Evolutionary conservation across 306 rosid genomes (phyloP).

Genomic region (Delonix regia): DNA sequence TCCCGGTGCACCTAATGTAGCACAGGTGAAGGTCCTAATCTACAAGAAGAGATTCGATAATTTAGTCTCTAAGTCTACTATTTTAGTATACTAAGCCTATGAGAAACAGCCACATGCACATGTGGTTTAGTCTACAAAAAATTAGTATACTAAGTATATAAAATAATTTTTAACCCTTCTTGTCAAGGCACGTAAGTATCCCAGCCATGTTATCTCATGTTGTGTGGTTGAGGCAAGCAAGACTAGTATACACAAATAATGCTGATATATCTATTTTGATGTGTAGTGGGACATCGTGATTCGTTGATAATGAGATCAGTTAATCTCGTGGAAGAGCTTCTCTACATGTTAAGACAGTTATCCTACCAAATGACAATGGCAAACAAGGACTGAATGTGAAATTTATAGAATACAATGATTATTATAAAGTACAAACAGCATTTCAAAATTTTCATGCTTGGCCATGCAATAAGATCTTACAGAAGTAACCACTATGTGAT

Average conservation of each 20-base stretch:
- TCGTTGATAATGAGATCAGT: not conserved
- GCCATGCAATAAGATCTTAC: conserved; percentile 36
- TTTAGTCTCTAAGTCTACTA: not conserved
- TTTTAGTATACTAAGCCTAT: not conserved
- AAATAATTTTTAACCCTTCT: too few species aligned
- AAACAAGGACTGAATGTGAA: not conserved
- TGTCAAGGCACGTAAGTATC: too few species aligned
- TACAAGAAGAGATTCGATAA: too few species aligned
- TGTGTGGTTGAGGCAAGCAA: not conserved
- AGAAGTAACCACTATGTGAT: conserved; percentile 35
- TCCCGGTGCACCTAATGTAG: not conserved
- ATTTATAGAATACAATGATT: not conserved
- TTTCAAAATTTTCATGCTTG: conserved; percentile 24
- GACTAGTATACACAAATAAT: not conserved
- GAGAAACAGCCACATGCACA: not conserved
- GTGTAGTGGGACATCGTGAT: not conserved
- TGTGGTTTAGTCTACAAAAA: not conserved
- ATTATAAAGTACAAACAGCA: not conserved
- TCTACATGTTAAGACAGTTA: not conserved
- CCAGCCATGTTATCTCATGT: too few species aligned
- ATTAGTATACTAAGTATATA: not conserved
- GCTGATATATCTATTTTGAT: not conserved
- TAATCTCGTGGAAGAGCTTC: not conserved
- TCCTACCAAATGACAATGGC: not conserved
- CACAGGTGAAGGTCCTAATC: not conserved